Base-by-base conservation (phyloP, 2,329 filamentous ascomycete genomes). In the Ilyonectria sp. region DNA sequence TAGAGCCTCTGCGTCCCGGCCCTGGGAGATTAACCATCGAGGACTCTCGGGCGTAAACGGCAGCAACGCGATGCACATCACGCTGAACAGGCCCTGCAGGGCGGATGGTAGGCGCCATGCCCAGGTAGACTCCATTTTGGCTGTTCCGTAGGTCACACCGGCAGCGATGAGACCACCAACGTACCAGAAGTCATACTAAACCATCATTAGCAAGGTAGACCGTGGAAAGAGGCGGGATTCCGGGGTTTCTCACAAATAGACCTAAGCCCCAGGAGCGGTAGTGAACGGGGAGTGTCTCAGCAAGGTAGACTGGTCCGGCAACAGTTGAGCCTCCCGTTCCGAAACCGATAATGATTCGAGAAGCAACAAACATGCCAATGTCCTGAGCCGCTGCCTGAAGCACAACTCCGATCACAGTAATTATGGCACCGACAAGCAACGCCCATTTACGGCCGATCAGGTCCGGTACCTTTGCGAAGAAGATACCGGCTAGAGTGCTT, bases 321-420 rank as follows among this genome's bases (percentile, higher is more conserved):
- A 85, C 80, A 13, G 79, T 81, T 1, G 83, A 81, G 9, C 84
- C 73, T 2, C 79, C 80, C 4, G 73, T 77, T 3, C 86, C 86
- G 40, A 86, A 79, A 0, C 86, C 86, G 2, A 88, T 74, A 5
- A 87, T 77, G 21, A 87, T 81, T 15, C 86, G 79, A 0, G 79
- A 80, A 13, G 83, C 67, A 33, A 85, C 81, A 71, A 87, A 87
- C 85, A 87, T 87, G 63, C 82, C 83, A 4, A 86, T 83, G 60
- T 86, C 82, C 69, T 87, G 84, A 0, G 86, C 81, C 0, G 84
- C 82, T 0, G 82, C 80, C 70, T 87, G 85, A 8, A 88, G 72
- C 13, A 85, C 70, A 23, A 85, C 79, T 0, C 82, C 85, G 6
- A 85, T 43, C 15, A 86, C 70, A 1, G 82, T 85, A 17, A 86